phyloP scores from a whole-genome alignment of 345 rosid species.

The Turritis glabra region DNA sequence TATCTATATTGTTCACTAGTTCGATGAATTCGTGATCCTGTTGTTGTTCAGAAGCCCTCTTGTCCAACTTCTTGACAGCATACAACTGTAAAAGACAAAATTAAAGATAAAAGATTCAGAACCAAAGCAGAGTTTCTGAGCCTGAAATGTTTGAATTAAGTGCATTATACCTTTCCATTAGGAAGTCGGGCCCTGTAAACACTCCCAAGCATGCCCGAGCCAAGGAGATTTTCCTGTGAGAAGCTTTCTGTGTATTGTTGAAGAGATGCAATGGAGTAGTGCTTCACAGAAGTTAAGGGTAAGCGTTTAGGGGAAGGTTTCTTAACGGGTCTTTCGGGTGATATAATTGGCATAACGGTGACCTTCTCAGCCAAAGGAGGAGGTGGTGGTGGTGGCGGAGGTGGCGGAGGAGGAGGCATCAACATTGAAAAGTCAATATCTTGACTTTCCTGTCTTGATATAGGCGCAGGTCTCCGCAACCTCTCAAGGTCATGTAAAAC shows the following conservation, averaged over 20 bases:
- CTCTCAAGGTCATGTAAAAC: slow-evolving; percentile 49
- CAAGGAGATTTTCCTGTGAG: slow-evolving; percentile 85
- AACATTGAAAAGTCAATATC: slow-evolving; percentile 59
- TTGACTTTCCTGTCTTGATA: slow-evolving; percentile 48
- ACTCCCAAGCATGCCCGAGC: slow-evolving; percentile 91
- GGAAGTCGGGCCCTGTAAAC: slow-evolving; percentile 92
- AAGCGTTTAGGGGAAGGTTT: slow-evolving; percentile 53
- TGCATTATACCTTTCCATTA: slow-evolving; percentile 62
- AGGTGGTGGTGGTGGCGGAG: slow-evolving; percentile 56
- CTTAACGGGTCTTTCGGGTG: slow-evolving; percentile 48
- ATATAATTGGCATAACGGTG: slow-evolving; percentile 49
- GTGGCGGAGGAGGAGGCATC: slow-evolving; percentile 51
- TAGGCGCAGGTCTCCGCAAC: slow-evolving; percentile 35
- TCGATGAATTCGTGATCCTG: slow-evolving; percentile 77
- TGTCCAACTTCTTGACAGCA: slow-evolving; percentile 92
- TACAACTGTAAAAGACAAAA: slow-evolving; percentile 56
- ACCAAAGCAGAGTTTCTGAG: background rate
- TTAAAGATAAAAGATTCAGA: slow-evolving; percentile 21
- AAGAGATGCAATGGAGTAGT: slow-evolving; percentile 88
- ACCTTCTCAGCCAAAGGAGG: slow-evolving; percentile 56
- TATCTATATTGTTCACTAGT: slow-evolving; percentile 75
- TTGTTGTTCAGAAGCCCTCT: slow-evolving; percentile 63
- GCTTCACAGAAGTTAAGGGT: slow-evolving; percentile 60
- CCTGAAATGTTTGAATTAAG: background rate
- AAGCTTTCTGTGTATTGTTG: slow-evolving; percentile 96